phyloP scores from a whole-genome alignment of 2,329 filamentous ascomycete genomes.

The Ilyonectria robusta region DNA sequence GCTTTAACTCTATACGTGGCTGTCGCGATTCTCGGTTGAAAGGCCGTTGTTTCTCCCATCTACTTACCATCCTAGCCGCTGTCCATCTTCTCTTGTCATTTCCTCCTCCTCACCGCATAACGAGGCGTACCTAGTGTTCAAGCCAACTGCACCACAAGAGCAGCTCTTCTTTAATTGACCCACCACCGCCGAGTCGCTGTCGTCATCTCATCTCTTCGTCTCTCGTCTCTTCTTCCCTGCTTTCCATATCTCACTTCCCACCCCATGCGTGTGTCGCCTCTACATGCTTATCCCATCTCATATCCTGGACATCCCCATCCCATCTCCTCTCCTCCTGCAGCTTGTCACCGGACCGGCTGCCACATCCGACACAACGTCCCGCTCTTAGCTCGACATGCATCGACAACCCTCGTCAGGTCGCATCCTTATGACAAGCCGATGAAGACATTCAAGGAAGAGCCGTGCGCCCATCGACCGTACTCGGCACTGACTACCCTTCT shows the following conservation, averaged over 20 bases:
- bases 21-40: neutral
- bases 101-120: conserved; percentile 23
- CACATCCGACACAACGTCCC: conserved; percentile 21
- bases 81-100: neutral
- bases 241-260: neutral
- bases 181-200: conserved; percentile 23
- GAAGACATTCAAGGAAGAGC: conserved; percentile 19
- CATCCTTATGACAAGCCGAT: conserved; percentile 14
- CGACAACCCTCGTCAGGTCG: conserved; percentile 26
- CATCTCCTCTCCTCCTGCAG: conserved; percentile 3
- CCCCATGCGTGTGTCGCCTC: neutral
- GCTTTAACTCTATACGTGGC: neutral
- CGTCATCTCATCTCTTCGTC: conserved; percentile 22
- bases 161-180: conserved; percentile 26
- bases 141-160: conserved; percentile 25
- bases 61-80: conserved; percentile 19
- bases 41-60: neutral
- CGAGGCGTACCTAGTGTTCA: conserved; percentile 27
- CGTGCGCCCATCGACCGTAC: conserved; percentile 9
- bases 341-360: conserved; percentile 14
- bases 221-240: neutral
- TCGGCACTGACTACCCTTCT: conserved; percentile 1
- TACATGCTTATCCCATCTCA: neutral
- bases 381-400: conserved; percentile 21
- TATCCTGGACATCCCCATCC: conserved; percentile 1